These are phyloP conservation scores for Obba rivulosa DNA, from an alignment of 768 basidiomycete species.

Conservation along the genomic window DNA sequence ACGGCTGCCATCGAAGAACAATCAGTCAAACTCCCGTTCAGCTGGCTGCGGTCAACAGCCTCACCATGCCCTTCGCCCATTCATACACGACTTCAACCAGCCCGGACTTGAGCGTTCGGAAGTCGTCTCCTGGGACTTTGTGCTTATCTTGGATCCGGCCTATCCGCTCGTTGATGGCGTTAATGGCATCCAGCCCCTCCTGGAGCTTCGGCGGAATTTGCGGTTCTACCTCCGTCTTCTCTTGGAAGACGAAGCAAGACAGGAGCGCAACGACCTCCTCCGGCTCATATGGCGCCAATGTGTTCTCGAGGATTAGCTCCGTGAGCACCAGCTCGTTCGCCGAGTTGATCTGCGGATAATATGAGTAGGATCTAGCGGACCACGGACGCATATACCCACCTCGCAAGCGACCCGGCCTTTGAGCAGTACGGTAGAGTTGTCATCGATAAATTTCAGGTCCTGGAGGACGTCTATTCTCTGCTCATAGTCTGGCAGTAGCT, in stretches of 20 bases:
- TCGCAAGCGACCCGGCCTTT: slow-evolving; percentile 99
- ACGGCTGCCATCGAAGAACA: slow-evolving; percentile 54
- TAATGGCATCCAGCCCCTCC: slow-evolving; percentile 73
- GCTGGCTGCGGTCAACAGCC: slow-evolving; percentile 14
- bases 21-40: not conserved
- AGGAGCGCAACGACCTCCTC: slow-evolving; percentile 95
- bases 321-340: slow-evolving; percentile 96
- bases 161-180: slow-evolving; percentile 73
- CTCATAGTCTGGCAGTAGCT: slow-evolving; percentile 95
- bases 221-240: slow-evolving; percentile 92
- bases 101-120: slow-evolving; percentile 83
- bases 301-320: slow-evolving; percentile 95
- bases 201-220: slow-evolving; percentile 72
- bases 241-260: slow-evolving; percentile 97
- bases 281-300: slow-evolving; percentile 83
- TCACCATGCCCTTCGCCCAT: slow-evolving; percentile 98
- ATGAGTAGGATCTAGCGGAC: not conserved
- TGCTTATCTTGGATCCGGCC: slow-evolving; percentile 73
- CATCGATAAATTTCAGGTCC: slow-evolving; percentile 89
- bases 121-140: slow-evolving; percentile 75
- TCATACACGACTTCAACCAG: slow-evolving; percentile 96
- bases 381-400: slow-evolving; percentile 34
- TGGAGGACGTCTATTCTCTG: slow-evolving; percentile 88
- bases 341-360: slow-evolving; percentile 78
- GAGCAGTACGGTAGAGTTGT: slow-evolving; percentile 89